These are phyloP conservation scores for Amaranthus cruentus DNA, from an alignment of 148 eudicot species.

Conservation along the genomic window DNA sequence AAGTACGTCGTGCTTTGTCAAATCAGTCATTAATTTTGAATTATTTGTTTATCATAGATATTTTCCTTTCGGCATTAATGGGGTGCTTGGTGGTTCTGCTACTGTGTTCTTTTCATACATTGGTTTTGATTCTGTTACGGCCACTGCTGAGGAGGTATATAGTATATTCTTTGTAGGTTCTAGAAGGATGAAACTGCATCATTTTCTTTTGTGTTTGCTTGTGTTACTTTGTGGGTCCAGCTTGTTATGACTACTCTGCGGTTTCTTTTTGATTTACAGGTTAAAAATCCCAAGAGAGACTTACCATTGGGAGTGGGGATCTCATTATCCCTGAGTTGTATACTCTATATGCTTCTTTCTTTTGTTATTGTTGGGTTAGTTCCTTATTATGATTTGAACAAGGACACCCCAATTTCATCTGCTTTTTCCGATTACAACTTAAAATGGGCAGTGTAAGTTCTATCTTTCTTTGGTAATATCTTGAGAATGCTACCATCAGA, in stretches of 20 bases:
- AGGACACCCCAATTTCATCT: conserved; percentile 71
- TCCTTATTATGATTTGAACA: conserved; percentile 54
- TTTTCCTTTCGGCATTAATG: conserved; percentile 57
- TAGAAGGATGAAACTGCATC: background rate
- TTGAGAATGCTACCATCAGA: background rate
- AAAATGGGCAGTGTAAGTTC: conserved; percentile 71
- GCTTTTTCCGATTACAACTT: conserved; percentile 60
- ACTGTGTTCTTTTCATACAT: conserved; percentile 62
- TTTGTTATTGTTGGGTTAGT: conserved; percentile 62
- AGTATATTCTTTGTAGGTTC: background rate
- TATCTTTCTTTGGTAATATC: conserved; percentile 8
- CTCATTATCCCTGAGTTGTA: conserved; percentile 52
- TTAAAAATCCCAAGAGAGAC: conserved; percentile 63
- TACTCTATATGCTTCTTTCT: conserved; percentile 66
- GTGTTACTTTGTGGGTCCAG: background rate
- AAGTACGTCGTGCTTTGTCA: background rate
- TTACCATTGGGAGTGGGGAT: conserved; percentile 61
- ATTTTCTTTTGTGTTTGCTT: background rate
- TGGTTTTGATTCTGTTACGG: conserved; percentile 66
- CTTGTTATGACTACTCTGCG: background rate
- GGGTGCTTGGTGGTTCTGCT: conserved; percentile 66
- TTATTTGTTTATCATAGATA: conserved; percentile 28
- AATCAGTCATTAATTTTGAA: conserved; percentile 1
- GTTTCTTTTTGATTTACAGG: conserved; percentile 27
- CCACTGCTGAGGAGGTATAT: conserved; percentile 66